A percentile compares a stretch with the other conserved stretches of the same genome.
These are phyloP conservation scores for Simplicillium aogashimaense DNA, from an alignment of 2,329 filamentous ascomycete genomes.

Conservation along the genomic window DNA sequence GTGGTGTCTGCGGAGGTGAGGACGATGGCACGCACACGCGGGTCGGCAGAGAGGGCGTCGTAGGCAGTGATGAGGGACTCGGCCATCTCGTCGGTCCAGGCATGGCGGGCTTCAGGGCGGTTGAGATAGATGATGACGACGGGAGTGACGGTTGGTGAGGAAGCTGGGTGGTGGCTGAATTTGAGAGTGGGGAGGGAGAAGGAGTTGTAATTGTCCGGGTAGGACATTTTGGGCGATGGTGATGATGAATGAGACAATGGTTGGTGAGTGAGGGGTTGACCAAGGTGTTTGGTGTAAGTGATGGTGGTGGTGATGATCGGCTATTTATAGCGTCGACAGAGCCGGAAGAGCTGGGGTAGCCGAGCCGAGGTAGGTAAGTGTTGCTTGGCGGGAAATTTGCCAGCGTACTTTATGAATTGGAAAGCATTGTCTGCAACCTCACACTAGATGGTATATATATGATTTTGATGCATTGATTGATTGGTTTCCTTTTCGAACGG, in stretches of 20 bases:
- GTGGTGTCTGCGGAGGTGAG: conserved; percentile 39
- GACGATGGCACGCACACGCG: conserved; percentile 43
- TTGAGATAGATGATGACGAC: conserved; percentile 55
- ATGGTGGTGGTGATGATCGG: conserved; percentile 2
- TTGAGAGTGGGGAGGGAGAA: conserved; percentile 32
- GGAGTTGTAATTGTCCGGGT: conserved; percentile 27
- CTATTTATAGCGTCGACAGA: not conserved
- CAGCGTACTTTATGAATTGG: not conserved
- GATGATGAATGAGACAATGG: not conserved
- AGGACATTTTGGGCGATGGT: conserved; percentile 10
- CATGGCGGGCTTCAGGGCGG: conserved; percentile 57
- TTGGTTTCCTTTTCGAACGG: too few species aligned
- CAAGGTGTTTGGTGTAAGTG: too few species aligned
- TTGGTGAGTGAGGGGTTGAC: too few species aligned
- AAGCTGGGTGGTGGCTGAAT: conserved; percentile 37
- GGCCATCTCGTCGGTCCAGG: conserved; percentile 57
- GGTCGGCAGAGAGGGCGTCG: conserved; percentile 38
- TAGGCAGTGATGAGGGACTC: conserved; percentile 47
- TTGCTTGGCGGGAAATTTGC: not conserved
- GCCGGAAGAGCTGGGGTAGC: not conserved
- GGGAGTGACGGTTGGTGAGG: conserved; percentile 45
- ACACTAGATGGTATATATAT: too few species aligned
- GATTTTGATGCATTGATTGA: too few species aligned
- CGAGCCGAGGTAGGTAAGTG: too few species aligned
- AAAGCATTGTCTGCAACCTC: too few species aligned